phyloP scores from a whole-genome alignment of 768 basidiomycete species.

The Favolaschia claudopus region DNA sequence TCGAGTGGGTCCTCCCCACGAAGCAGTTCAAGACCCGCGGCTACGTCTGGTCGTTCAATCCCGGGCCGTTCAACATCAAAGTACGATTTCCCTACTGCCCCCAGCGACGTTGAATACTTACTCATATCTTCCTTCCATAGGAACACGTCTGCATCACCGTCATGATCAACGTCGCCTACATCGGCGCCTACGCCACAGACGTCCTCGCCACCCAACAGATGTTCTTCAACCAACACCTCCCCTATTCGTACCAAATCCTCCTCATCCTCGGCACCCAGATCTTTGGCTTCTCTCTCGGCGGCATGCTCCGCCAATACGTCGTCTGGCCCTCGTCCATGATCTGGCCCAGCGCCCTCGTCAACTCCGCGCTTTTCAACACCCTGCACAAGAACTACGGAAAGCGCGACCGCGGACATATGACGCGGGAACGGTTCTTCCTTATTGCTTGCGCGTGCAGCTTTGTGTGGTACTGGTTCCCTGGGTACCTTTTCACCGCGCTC shows the following conservation, averaged over 20 bases:
- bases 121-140: no score
- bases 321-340: constrained; percentile 89
- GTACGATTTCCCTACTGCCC: no score
- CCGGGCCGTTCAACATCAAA: constrained; percentile 89
- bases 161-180: constrained; percentile 74
- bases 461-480: constrained; percentile 81
- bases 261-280: constrained; percentile 69
- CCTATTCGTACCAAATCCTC: constrained; percentile 65
- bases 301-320: constrained; percentile 78
- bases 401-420: constrained; percentile 71
- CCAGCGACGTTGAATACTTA: no score
- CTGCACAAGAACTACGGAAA: constrained; percentile 78
- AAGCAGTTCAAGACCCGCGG: constrained; percentile 72
- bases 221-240: constrained; percentile 64
- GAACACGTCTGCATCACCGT: constrained; percentile 86
- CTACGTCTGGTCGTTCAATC: constrained; percentile 75
- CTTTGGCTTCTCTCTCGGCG: constrained; percentile 74
- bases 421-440: constrained; percentile 80
- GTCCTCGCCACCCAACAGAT: constrained; percentile 68
- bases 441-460: constrained; percentile 65
- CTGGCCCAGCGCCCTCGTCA: constrained; percentile 87
- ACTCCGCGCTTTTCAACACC: constrained; percentile 85
- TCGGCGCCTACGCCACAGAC: constrained; percentile 71
- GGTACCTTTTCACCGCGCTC: constrained; percentile 83
- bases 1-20: constrained; percentile 71